Conservation (phyloP, 2,329 filamentous ascomycete genomes). For the Huntiella abstrusa region DNA sequence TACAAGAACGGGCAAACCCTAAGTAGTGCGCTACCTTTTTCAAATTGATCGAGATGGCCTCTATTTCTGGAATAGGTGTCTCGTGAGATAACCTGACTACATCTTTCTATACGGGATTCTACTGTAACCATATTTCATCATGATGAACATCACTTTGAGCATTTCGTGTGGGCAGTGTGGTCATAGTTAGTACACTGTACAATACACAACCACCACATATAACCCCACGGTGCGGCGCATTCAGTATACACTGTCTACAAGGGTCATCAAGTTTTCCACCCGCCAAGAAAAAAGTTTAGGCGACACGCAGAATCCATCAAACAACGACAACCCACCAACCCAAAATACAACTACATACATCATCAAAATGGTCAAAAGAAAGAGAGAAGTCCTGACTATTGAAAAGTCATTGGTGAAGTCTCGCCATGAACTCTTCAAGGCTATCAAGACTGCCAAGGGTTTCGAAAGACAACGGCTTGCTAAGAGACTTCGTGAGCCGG, state of each 20-base stretch:
- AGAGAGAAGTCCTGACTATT: constrained; percentile 29
- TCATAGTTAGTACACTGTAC: not conserved
- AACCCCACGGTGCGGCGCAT: constrained; percentile 6
- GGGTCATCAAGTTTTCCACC: too few species aligned
- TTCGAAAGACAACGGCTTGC: constrained; percentile 63
- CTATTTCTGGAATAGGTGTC: too few species aligned
- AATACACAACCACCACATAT: not conserved
- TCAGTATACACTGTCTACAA: not conserved
- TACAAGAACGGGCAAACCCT: too few species aligned
- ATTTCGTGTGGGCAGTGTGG: not conserved
- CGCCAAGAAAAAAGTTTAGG: not conserved
- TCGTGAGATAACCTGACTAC: too few species aligned
- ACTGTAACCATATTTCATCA: too few species aligned
- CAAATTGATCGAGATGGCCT: too few species aligned
- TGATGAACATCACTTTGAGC: too few species aligned
- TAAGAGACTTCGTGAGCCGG: constrained; percentile 33
- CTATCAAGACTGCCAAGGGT: constrained; percentile 53
- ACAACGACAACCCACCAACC: not conserved
- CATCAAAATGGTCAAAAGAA: constrained; percentile 36
- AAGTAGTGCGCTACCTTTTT: too few species aligned
- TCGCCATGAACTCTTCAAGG: constrained; percentile 42
- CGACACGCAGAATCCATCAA: not conserved
- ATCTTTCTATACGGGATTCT: too few species aligned
- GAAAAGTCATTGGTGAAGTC: constrained; percentile 33
- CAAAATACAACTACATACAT: constrained; percentile 1